Base-by-base conservation (phyloP, 2,329 filamentous ascomycete species). In the Metarhizium sp. region DNA sequence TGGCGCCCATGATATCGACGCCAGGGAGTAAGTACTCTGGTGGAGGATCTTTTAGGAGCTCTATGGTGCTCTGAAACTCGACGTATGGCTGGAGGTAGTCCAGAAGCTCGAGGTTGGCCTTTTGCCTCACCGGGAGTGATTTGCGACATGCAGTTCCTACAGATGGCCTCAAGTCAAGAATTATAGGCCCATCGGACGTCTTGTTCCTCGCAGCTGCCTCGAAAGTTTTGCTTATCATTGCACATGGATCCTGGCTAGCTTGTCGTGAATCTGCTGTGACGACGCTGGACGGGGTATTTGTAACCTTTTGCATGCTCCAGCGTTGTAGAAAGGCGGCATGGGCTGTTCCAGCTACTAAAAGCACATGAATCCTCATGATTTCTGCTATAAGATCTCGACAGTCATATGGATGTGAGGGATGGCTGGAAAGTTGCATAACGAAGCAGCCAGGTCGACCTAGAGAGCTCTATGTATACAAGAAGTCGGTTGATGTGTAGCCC, bases 11-110 rank as follows among this genome's bases (percentile, higher is more conserved):
- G 18, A 60, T 46, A 13, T 60, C 59, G 20, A 54, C 46, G 7
- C 51, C 34, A 8, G 51, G 32, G 6, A 55, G 58, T 13, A 53
- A 14, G 18, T 57, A 57, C 16, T 48, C 42, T 2, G 14, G 11
- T 3, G 59, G 59, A 6, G 58, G 55, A 50, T 52, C 36, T 42
- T 46, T 55, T 16, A 60, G 51, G 14, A 51, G 46, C 48, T 58
- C 58, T 2, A 55, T 50, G 1, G 54, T 58, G 3, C 58, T 59
- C 14, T 60, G 59, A 47, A 54, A 60, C 48, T 58, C 51, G 6
- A 58, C 11, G 40, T 59, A 59, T 50, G 40, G 40, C 40, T 4
- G 40, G 14, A 43, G n/a, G 16, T 16, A 43, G 13, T 43, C 40
- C 6, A 43, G 16, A n/a, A 43, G 40, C 2, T 10, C 13, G 40